phyloP scores from a whole-genome alignment of 805 yeast genomes.

The Barnettozyma botsteinii region DNA sequence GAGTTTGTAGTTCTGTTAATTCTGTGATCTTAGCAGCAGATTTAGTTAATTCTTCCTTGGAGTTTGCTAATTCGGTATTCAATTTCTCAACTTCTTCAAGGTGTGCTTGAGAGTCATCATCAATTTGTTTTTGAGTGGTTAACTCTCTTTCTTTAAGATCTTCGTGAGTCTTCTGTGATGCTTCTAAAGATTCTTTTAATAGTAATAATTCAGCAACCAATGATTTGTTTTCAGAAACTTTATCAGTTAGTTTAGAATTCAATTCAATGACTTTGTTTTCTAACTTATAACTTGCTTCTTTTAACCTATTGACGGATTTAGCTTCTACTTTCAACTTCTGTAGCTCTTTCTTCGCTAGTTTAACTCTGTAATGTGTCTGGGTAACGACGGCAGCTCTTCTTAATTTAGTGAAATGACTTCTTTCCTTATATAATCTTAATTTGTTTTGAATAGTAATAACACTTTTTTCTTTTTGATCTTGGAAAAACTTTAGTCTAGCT shows the following conservation, averaged over 20 bases:
- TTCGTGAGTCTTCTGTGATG: conserved; percentile 48
- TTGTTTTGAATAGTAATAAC: conserved; percentile 69
- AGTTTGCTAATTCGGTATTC: conserved; percentile 48
- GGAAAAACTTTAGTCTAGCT: conserved; percentile 45
- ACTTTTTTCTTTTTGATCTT: conserved; percentile 51
- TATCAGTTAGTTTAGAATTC: conserved; percentile 75
- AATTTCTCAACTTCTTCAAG: conserved; percentile 41
- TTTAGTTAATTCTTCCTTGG: conserved; percentile 50
- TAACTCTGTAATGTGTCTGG: conserved; percentile 76
- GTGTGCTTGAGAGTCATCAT: conserved; percentile 42
- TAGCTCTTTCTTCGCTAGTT: conserved; percentile 62
- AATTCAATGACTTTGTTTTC: conserved; percentile 97
- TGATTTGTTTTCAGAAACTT: conserved; percentile 76
- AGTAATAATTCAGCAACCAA: conserved; percentile 55
- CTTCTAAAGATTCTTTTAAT: conserved; percentile 46
- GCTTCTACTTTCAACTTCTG: conserved; percentile 74
- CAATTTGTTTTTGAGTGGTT: conserved; percentile 43
- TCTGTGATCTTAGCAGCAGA: conserved; percentile 57
- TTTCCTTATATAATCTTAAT: conserved; percentile 63
- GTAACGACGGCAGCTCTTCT: conserved; percentile 57
- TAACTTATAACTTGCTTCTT: conserved; percentile 86
- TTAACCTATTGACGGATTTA: conserved; percentile 80
- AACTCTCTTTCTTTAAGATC: conserved; percentile 49
- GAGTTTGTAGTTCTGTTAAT: conserved; percentile 54
- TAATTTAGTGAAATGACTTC: conserved; percentile 42